Base-by-base conservation (phyloP, 768 basidiomycete genomes). In the Hortiboletus campestris region DNA sequence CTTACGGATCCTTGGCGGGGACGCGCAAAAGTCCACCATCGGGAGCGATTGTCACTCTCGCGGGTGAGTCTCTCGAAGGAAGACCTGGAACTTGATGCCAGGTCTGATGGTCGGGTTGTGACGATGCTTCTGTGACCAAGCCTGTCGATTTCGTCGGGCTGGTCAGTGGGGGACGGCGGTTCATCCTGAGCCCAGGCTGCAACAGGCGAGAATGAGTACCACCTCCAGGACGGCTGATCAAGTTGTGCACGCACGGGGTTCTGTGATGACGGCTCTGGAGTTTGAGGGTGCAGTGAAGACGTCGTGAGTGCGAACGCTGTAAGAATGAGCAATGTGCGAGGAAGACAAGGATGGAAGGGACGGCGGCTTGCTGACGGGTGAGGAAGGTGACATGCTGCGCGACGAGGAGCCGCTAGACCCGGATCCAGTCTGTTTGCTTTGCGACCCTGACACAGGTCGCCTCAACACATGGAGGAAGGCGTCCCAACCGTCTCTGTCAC, bases 131-230 rank as follows among this genome's bases (percentile, higher is more conserved):
- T 62, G 20, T 67, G 61, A 46, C 59, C 60, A 70, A 67, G 64
- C 56, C 62, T 63, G 35, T 59, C 65, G 6, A 64, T 60, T 31
- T 76, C 77, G 46, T 83, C 79, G 41, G 66, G 66, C 32, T 69
- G 62, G 42, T 79, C 78, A 4, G 74, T 80, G 1, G 89, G 88
- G 0, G 89, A 90, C 5, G 88, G 88, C 5, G 89, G 89, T 65
- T 93, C 91, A 67, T 92, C 86, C 61, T 81, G 78, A 5, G 90
- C 91, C 90, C 90, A 93, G 46, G 91, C 90, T 93, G 50, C 13
- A 46, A 34, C 1, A 51, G 51, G 41, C 11, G 22, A 46, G 60
- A 44, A 54, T 58, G 43, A 61, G 56, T 22, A 29, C 19, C 19
- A 49, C n/a, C 10, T 42, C 8, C 5, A n/a, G 12, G 25, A 22